phyloP scores from a whole-genome alignment of 768 basidiomycete genomes.

The Austroboletus eburneus region DNA sequence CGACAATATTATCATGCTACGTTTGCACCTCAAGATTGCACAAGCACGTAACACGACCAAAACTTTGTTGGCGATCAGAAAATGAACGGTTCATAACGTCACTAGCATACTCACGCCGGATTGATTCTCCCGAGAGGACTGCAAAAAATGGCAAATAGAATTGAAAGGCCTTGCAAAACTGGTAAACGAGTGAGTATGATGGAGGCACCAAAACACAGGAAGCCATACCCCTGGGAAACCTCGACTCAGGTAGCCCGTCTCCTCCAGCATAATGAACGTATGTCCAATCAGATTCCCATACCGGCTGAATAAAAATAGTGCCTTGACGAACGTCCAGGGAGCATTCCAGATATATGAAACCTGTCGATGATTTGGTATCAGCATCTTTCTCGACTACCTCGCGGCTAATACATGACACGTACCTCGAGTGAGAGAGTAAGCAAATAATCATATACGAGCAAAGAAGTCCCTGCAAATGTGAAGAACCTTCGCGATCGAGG shows the following conservation, averaged over 20 bases:
- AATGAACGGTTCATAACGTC: neutral
- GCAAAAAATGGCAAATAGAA: neutral
- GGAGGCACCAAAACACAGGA: neutral
- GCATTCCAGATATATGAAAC: slow-evolving; percentile 15
- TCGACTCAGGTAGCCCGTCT: slow-evolving; percentile 16
- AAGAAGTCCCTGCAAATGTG: slow-evolving; percentile 16
- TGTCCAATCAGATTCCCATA: slow-evolving; percentile 18
- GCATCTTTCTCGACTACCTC: too few relatives aligned
- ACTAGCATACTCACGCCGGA: slow-evolving; percentile 17
- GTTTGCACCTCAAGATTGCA: slow-evolving; percentile 18
- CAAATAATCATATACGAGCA: slow-evolving; percentile 27
- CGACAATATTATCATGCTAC: neutral
- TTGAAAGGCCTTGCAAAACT: slow-evolving; percentile 16
- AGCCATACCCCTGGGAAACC: slow-evolving; percentile 13
- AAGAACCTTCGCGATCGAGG: neutral
- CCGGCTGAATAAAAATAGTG: slow-evolving; percentile 11
- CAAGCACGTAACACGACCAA: slow-evolving; percentile 23
- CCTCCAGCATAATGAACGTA: slow-evolving; percentile 18
- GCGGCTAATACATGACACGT: neutral
- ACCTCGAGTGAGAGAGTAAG: slow-evolving; percentile 27
- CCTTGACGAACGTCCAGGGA: slow-evolving; percentile 11
- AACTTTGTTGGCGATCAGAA: slow-evolving; percentile 7
- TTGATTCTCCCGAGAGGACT: slow-evolving; percentile 16
- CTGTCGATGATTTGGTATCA: slow-evolving; percentile 6
- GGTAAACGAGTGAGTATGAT: neutral